Base-by-base conservation (phyloP, 2,329 filamentous ascomycete genomes). In the Trichoderma simmonsii region DNA sequence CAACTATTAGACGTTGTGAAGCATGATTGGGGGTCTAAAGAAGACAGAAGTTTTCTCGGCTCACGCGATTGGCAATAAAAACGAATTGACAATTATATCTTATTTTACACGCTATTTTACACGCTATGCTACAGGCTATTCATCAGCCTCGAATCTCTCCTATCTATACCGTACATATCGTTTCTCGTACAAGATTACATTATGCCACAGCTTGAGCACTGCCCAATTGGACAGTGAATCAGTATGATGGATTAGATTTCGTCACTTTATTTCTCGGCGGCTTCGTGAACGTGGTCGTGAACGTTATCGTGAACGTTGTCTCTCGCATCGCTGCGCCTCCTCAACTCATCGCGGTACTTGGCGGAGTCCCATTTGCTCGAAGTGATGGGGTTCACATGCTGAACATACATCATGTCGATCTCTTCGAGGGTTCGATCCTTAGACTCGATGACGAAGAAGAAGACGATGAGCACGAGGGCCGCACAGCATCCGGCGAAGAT, bases 401-500 rank as follows among this genome's bases (percentile, higher is more conserved):
- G 57, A 26, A 62, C 30, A 30, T 70, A 70, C 66, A 70, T 70
- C 21, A 39, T 70, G 66, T 70, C 66, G 60, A 70, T 70, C 66
- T 70, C 66, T 32, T 70, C 66, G 15, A 70, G 66, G 2, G 66
- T 70, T 18, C 66, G 66, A 24, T 70, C 66, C 57, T 70, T 70
- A 26, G 66, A 70, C 28, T 70, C 66, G 28, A 70, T 62, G 7
- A 70, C 57, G 39, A 70, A 70, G 66, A 70, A 70, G 57, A 70
- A 70, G 18, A 70, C 66, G 24, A 70, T 62, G 28, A 70, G 4
- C 3, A 70, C 66, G 15, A 70, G 66, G 1, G 66, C 66, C 7
- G 66, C 66, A 15, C 66, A 70, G 57, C 66, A 70, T 36, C 66
- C 66, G 6, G 66, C 66, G 39, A 70, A 70, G 39, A 70, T 62